Conservation (phyloP, 225 moss, liverwort and hornwort species). For the Rhytidiadelphus loreus region DNA sequence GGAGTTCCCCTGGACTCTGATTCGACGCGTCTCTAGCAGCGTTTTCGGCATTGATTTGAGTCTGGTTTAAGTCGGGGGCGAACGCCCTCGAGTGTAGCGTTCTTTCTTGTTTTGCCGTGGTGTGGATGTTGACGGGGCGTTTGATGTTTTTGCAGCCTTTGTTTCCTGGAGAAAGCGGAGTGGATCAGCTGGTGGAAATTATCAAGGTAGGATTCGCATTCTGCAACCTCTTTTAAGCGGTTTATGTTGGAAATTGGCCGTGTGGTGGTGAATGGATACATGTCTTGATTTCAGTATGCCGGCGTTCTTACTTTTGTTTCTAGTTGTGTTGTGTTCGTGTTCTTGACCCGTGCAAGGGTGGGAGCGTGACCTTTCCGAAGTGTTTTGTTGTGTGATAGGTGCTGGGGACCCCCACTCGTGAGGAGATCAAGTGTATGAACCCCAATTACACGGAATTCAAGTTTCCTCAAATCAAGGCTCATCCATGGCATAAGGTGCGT, state of each 20-base stretch:
- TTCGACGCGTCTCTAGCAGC: background rate
- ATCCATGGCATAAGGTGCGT: conserved; percentile 95
- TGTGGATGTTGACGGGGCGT: background rate
- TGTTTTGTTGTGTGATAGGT: conserved; percentile 30
- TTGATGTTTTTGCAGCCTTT: conserved; percentile 50
- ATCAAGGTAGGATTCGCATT: conserved; percentile 45
- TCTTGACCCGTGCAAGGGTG: background rate
- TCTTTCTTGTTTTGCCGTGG: background rate
- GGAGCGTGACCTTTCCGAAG: background rate
- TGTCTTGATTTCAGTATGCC: background rate
- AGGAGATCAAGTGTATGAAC: conserved; percentile 99
- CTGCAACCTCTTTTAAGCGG: background rate
- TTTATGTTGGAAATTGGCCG: background rate
- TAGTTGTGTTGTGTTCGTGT: background rate
- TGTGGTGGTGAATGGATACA: background rate
- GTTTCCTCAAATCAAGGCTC: conserved; percentile 97
- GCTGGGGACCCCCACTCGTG: conserved; percentile 90
- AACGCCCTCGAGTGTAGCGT: background rate
- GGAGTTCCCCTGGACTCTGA: background rate
- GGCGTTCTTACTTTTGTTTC: background rate
- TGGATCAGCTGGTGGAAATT: conserved; percentile 97
- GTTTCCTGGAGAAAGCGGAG: conserved; percentile 91
- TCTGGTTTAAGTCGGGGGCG: background rate
- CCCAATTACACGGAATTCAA: conserved; percentile 99
- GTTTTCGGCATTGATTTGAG: background rate